Conservation (phyloP, 352 stramenopile genomes). For the Phytophthora meadii region DNA sequence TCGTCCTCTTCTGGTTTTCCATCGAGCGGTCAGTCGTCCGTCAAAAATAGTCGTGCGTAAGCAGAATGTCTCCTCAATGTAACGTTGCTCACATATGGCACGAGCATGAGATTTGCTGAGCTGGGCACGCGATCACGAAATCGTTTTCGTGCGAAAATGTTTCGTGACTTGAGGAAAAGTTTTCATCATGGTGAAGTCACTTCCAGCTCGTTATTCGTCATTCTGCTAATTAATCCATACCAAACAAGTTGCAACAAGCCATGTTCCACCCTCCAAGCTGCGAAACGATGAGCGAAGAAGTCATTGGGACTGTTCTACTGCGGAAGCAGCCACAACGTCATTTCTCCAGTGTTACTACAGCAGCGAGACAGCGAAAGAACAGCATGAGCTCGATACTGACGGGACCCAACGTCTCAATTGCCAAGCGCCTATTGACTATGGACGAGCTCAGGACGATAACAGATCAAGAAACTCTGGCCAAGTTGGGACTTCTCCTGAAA, state of each 20-base stretch:
- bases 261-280: constrained; percentile 7
- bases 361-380: neutral
- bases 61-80: neutral
- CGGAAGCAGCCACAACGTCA: neutral
- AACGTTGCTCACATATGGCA: constrained; percentile 1
- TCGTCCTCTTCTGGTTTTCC: constrained; percentile 12
- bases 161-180: neutral
- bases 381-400: neutral
- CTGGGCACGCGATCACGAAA: neutral
- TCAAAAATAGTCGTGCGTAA: constrained; percentile 27
- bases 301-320: neutral
- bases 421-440: neutral
- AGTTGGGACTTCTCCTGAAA: neutral
- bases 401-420: neutral
- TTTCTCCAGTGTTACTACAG: neutral
- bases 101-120: neutral
- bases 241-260: neutral
- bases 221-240: neutral
- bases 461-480: neutral
- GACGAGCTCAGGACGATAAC: neutral
- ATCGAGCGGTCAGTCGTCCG: constrained; percentile 17
- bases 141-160: neutral
- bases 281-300: neutral
- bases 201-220: neutral
- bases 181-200: neutral